Evolutionary conservation across 306 rosid species (phyloP).

Genomic region (Fragaria ananassa): DNA sequence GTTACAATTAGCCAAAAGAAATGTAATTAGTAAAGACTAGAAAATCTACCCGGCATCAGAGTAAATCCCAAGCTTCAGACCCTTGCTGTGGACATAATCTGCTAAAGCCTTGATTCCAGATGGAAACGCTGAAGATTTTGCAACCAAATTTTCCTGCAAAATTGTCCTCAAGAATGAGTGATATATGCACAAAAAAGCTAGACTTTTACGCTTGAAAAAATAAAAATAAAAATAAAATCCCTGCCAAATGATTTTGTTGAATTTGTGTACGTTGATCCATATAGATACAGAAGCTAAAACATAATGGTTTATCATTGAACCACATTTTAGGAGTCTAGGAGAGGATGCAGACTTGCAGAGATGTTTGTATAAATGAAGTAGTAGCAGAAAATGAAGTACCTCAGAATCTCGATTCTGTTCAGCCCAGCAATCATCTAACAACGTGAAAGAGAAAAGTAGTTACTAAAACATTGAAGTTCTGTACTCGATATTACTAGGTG

Average conservation of each 20-base stretch:
- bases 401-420: constrained; percentile 54
- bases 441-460: neutral
- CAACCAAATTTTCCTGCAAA: constrained; percentile 61
- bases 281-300: too few relatives aligned
- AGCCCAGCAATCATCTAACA: constrained; percentile 80
- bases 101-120: constrained; percentile 73
- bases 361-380: neutral
- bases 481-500: neutral
- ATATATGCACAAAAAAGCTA: neutral
- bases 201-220: too few relatives aligned
- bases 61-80: constrained; percentile 68
- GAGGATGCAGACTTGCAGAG: too few relatives aligned
- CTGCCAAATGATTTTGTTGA: too few relatives aligned
- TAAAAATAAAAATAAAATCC: too few relatives aligned
- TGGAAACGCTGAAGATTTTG: constrained; percentile 60
- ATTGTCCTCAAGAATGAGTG: neutral
- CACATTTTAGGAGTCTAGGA: too few relatives aligned
- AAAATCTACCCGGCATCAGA: constrained; percentile 69
- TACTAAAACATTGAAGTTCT: neutral
- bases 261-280: too few relatives aligned
- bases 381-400: constrained; percentile 27
- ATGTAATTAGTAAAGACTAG: neutral
- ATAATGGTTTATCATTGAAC: too few relatives aligned
- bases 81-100: constrained; percentile 71
- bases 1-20: neutral